Percentiles rank a stretch among this genome's conserved stretches.
phyloP scores from a whole-genome alignment of 495 filamentous ascomycete species.

The Tirmania nivea region DNA sequence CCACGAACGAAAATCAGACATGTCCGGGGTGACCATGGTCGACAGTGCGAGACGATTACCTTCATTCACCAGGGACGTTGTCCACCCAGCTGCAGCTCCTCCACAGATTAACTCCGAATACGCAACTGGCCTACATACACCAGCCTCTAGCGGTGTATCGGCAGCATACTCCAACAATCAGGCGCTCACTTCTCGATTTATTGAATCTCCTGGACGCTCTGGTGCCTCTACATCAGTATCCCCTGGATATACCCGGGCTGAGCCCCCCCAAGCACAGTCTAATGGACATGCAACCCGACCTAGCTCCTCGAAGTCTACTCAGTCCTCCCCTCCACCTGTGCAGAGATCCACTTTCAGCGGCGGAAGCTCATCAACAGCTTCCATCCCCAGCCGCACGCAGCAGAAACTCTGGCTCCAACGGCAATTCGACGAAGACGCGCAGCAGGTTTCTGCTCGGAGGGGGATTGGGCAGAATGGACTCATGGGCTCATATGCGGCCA shows the following conservation, averaged over 20 bases:
- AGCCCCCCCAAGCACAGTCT: background rate
- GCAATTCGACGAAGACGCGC: conserved; percentile 27
- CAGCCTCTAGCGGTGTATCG: background rate
- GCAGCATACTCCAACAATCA: conserved; percentile 15
- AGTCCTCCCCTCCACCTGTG: background rate
- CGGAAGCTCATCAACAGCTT: background rate
- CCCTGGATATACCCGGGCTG: background rate
- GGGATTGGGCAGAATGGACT: conserved; percentile 22
- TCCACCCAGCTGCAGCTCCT: conserved; percentile 3
- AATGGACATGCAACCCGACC: background rate
- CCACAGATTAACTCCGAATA: conserved; percentile 12
- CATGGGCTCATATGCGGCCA: conserved; percentile 27
- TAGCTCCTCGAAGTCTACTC: background rate
- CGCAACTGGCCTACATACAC: background rate
- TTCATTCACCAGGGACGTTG: background rate
- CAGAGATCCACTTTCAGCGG: background rate
- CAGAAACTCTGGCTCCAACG: conserved; percentile 52
- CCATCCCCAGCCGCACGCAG: conserved; percentile 34
- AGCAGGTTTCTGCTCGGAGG: conserved; percentile 20
- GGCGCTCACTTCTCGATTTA: conserved; percentile 17
- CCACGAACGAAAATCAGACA: background rate
- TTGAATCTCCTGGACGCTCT: conserved; percentile 11
- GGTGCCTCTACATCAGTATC: conserved; percentile 15
- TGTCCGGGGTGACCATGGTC: background rate
- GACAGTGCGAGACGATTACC: background rate